Conservation (phyloP, 1,284 basidiomycete genomes). For the Ganoderma meredithae region DNA sequence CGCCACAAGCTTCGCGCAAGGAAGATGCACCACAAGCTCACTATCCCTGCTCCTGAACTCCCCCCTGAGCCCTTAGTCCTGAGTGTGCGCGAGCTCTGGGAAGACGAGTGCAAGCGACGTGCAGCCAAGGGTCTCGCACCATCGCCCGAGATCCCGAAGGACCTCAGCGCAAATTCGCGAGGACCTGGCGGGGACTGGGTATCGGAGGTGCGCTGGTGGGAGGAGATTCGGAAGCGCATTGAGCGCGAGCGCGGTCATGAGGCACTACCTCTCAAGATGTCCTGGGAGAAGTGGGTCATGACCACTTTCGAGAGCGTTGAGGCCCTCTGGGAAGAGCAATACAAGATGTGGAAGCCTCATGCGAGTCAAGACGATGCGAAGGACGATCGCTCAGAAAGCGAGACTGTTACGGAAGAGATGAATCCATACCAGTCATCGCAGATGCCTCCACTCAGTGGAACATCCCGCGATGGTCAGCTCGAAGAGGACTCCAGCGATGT, state of each 20-base stretch:
- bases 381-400: neutral
- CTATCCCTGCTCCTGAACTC: slow-evolving; percentile 58
- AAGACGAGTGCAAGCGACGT: slow-evolving; percentile 86
- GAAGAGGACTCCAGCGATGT: slow-evolving; percentile 38
- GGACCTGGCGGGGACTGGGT: slow-evolving; percentile 69
- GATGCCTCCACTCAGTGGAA: slow-evolving; percentile 9
- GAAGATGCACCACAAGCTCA: slow-evolving; percentile 77
- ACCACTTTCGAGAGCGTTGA: slow-evolving; percentile 89
- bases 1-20: slow-evolving; percentile 72
- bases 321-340: slow-evolving; percentile 71
- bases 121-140: slow-evolving; percentile 69
- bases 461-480: slow-evolving; percentile 9
- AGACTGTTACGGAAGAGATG: slow-evolving; percentile 18
- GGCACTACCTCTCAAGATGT: slow-evolving; percentile 39
- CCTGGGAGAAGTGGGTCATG: slow-evolving; percentile 76
- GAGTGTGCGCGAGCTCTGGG: slow-evolving; percentile 93
- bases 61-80: slow-evolving; percentile 83
- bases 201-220: slow-evolving; percentile 75
- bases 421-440: slow-evolving; percentile 41
- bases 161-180: slow-evolving; percentile 67
- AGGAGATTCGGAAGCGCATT: slow-evolving; percentile 64
- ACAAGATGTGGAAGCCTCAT: slow-evolving; percentile 64
- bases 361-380: neutral
- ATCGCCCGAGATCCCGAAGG: slow-evolving; percentile 71
- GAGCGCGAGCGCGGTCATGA: slow-evolving; percentile 52